Evolutionary conservation across 108 stramenopile species (phyloP).

Genomic region (Parmales sp.): DNA sequence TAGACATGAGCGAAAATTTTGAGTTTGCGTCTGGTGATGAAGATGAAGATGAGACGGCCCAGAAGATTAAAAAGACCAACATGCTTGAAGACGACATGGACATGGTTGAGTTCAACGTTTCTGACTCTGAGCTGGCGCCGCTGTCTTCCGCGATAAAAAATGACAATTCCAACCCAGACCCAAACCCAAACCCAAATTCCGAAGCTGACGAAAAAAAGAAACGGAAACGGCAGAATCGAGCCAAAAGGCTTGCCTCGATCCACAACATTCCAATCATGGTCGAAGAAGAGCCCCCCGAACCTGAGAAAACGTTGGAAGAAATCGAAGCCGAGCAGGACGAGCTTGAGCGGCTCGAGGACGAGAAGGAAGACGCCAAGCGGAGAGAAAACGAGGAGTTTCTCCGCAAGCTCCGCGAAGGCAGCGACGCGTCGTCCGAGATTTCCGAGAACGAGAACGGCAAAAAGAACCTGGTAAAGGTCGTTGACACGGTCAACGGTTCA

Average conservation of each 20-base stretch:
- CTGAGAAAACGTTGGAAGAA: neutral
- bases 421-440: neutral
- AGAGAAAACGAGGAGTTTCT: conserved; percentile 2
- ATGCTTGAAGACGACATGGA: too few species aligned
- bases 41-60: too few species aligned
- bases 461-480: neutral
- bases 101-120: too few species aligned
- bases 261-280: neutral
- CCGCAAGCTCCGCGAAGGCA: neutral
- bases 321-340: neutral
- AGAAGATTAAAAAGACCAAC: too few species aligned
- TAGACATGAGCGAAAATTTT: too few species aligned
- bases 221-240: too few species aligned
- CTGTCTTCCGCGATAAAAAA: too few species aligned
- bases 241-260: neutral
- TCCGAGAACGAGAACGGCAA: neutral
- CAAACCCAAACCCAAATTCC: too few species aligned
- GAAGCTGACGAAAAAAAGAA: too few species aligned
- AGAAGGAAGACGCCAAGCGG: neutral
- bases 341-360: neutral
- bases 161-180: too few species aligned
- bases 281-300: neutral
- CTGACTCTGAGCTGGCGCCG: too few species aligned
- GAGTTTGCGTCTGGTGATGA: too few species aligned
- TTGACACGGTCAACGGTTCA: neutral